Conservation (phyloP, 495 filamentous ascomycete species). For the Filosporella fistucella region DNA sequence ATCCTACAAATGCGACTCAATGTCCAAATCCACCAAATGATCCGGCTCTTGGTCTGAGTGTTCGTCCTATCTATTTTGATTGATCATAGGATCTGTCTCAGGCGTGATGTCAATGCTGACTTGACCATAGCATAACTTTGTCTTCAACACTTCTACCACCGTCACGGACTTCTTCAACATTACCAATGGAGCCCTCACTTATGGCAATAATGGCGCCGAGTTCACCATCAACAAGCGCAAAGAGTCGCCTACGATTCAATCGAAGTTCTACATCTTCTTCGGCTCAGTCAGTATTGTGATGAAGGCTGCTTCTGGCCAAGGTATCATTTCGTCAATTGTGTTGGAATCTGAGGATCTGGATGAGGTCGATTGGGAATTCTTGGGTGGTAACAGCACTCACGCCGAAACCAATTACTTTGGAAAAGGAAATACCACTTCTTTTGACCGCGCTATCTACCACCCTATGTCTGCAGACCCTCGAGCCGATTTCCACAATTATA, state of each 20-base stretch:
- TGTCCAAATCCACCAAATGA: conserved; percentile 59
- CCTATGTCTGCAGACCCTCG: conserved; percentile 44
- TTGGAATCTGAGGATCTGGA: conserved; percentile 81
- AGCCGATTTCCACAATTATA: conserved; percentile 70
- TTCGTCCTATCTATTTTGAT: too few relatives aligned
- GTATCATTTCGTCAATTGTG: conserved; percentile 80
- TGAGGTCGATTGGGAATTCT: conserved; percentile 89
- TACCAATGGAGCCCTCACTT: conserved; percentile 52
- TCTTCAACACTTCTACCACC: conserved; percentile 58
- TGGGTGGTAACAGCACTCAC: conserved; percentile 56
- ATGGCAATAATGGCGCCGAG: conserved; percentile 51
- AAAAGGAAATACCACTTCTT: conserved; percentile 64
- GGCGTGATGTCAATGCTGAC: conserved; percentile 50
- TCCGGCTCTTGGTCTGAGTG: conserved; percentile 16
- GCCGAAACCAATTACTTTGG: conserved; percentile 86
- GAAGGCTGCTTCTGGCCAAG: conserved; percentile 67
- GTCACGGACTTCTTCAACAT: conserved; percentile 55
- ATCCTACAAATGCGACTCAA: conserved; percentile 48
- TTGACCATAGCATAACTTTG: conserved; percentile 56
- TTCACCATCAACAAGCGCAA: conserved; percentile 68
- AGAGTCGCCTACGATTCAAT: conserved; percentile 70
- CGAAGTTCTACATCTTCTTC: conserved; percentile 75
- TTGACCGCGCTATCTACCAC: conserved; percentile 58
- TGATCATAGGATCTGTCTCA: too few relatives aligned
- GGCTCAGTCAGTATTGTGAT: conserved; percentile 66